Conservation (phyloP, 2,329 filamentous ascomycete species). For the Fusarium goolgardi region DNA sequence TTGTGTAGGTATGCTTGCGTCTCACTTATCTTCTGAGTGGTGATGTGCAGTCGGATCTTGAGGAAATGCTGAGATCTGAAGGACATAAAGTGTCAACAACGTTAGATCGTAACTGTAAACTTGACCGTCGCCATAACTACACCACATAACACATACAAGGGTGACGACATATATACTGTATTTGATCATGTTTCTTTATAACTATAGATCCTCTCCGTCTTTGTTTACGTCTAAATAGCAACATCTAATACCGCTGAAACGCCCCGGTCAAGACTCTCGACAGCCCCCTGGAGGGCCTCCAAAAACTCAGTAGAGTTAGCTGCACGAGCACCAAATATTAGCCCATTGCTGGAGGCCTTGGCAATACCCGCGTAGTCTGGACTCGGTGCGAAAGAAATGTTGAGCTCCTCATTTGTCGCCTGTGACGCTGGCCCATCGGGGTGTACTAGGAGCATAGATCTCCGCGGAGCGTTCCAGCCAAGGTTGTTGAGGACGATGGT, state of each 20-base stretch:
- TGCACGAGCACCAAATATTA: constrained; percentile 4
- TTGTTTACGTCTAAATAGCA: neutral
- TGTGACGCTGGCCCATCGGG: constrained; percentile 16
- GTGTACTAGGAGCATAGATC: constrained; percentile 11
- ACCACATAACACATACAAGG: too few relatives aligned
- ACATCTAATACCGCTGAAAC: constrained; percentile 15
- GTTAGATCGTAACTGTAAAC: neutral
- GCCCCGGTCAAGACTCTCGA: constrained; percentile 9
- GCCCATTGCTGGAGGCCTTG: neutral
- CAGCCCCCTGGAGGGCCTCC: neutral
- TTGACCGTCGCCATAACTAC: too few relatives aligned
- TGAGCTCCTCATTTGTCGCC: constrained; percentile 12
- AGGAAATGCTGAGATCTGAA: neutral
- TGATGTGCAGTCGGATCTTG: neutral
- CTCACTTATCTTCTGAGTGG: neutral
- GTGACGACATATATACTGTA: neutral
- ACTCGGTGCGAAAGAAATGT: constrained; percentile 17
- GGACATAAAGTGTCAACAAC: accelerated
- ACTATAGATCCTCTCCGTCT: neutral
- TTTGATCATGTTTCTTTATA: neutral
- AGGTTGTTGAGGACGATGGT: constrained; percentile 25
- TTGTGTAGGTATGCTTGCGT: neutral
- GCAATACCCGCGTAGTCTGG: constrained; percentile 23
- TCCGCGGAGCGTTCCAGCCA: constrained; percentile 14
- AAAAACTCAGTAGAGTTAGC: neutral